Percentiles rank a stretch among this genome's conserved stretches.
Conservation (phyloP, 2,329 filamentous ascomycete genomes). For the Atkinsonella hypoxylon region DNA sequence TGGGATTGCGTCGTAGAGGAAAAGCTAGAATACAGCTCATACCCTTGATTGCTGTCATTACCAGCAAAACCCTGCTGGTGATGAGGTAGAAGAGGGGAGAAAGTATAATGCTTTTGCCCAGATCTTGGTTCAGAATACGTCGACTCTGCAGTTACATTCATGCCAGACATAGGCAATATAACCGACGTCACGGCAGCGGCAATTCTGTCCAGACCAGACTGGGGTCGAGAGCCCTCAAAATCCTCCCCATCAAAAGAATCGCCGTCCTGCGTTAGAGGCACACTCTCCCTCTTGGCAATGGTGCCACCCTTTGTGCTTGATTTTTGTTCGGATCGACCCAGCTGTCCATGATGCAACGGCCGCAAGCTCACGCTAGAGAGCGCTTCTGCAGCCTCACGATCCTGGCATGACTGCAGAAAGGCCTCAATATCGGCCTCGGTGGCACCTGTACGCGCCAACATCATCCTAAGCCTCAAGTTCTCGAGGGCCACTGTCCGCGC, state of each 20-base stretch:
- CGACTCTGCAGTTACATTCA: not conserved
- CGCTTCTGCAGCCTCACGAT: constrained; percentile 18
- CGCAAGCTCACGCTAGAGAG: constrained; percentile 8
- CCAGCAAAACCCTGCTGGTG: not conserved
- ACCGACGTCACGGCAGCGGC: not conserved
- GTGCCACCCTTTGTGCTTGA: not conserved
- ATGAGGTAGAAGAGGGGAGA: not conserved
- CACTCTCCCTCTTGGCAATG: not conserved
- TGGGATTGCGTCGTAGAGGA: not conserved
- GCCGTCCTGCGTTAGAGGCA: not conserved
- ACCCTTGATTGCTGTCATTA: not conserved
- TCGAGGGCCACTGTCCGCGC: constrained; percentile 37
- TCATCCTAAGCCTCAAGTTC: constrained; percentile 32
- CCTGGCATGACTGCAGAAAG: constrained; percentile 25
- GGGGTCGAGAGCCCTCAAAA: not conserved
- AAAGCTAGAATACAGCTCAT: not conserved
- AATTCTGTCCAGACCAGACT: not conserved
- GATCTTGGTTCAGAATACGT: not conserved
- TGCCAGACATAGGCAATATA: not conserved
- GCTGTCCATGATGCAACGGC: constrained; percentile 4
- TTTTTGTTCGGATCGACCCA: not conserved
- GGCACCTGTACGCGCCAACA: constrained; percentile 30
- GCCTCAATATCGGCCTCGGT: constrained; percentile 25
- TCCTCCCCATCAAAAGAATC: not conserved
- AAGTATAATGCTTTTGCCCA: not conserved